Base-by-base conservation (phyloP, 1,139 yeast species). In the Geotrichum klebahnii region DNA sequence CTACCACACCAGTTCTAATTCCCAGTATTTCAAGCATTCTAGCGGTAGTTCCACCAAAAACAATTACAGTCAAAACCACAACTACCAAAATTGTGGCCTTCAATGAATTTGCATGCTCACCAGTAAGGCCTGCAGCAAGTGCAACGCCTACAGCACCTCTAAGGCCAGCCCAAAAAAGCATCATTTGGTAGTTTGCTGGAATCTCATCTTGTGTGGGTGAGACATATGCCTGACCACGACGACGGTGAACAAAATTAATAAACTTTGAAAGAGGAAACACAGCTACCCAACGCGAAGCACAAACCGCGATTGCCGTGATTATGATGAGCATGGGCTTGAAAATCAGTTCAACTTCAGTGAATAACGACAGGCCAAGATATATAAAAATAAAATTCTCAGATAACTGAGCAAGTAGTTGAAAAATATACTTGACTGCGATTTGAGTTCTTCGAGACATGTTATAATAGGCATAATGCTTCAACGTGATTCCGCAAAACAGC, bases 121-220 rank as follows among this genome's bases (percentile, higher is more conserved):
- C 98, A 67, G 87, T 95, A 44, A 92, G 73, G 2, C 98, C 98
- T 81, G 95, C 89, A 0, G 98, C 97, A 61, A 92, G 76, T 0
- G 98, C 98, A 1, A 92, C 98, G 57, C 98, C 98, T 28, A 92
- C 98, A 0, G 98, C 98, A 53, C 98, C 98, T 64, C 98, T 76
- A 53, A 92, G 74, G 4, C 98, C 98, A 1, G 98, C 98, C 98
- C 98, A 92, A 68, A 92, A 92, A 44, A 92, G 87, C 98, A 92
- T 92, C 88, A 89, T 88, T 69, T 92, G 98, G 67, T 92, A 92
- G 53, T 86, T 87, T 61, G 87, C 92, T 23, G 96, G 92, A 55
- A 92, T 88, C 69, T 90, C 97, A 61, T 90, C 97, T 1, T 86
- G 84, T n/a, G 75, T 69, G 4, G 77, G 65, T 32, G 72, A 28